Conservation (phyloP, 495 filamentous ascomycete species). For the Rostrohypoxylon terebratum region DNA sequence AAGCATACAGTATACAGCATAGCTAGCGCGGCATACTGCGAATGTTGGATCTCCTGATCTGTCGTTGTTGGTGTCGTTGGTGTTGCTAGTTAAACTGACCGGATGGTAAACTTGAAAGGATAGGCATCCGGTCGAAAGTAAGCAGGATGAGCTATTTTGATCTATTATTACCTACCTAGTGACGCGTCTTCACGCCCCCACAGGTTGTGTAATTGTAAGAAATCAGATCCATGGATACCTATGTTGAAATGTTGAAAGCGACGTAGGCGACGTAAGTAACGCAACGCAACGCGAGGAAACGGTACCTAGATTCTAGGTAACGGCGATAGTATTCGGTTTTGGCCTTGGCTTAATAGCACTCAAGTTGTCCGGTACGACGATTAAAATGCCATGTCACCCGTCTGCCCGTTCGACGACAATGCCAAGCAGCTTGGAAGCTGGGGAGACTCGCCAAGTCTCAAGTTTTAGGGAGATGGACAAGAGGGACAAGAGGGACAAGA, state of each 20-base stretch:
- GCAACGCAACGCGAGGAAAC: neutral
- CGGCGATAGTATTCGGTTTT: neutral
- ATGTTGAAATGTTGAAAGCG: too few relatives aligned
- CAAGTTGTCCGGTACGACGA: constrained; percentile 5
- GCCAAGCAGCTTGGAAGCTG: constrained; percentile 32
- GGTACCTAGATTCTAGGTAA: too few relatives aligned
- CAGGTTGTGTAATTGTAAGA: constrained; percentile 1
- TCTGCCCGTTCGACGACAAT: constrained; percentile 1
- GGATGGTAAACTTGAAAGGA: neutral
- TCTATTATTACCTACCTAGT: too few relatives aligned
- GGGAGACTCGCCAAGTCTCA: constrained; percentile 37
- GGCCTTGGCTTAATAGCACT: constrained; percentile 1
- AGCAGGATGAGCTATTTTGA: constrained; percentile 27
- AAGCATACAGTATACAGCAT: neutral
- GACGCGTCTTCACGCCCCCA: constrained; percentile 22
- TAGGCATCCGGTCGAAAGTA: neutral
- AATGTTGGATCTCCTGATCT: constrained; percentile 15
- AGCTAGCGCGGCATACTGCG: neutral
- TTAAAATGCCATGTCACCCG: constrained; percentile 2
- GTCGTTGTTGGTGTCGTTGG: neutral
- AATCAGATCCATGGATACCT: constrained; percentile 1
- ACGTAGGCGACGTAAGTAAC: neutral
- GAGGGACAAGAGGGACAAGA: too few relatives aligned
- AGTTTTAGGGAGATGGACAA: constrained; percentile 25
- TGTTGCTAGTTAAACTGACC: neutral